Evolutionary conservation across 176 grass and related monocot genomes (phyloP), one percentile per base, ranked within the genome.

Genomic region (Aegilops longissima): DNA sequence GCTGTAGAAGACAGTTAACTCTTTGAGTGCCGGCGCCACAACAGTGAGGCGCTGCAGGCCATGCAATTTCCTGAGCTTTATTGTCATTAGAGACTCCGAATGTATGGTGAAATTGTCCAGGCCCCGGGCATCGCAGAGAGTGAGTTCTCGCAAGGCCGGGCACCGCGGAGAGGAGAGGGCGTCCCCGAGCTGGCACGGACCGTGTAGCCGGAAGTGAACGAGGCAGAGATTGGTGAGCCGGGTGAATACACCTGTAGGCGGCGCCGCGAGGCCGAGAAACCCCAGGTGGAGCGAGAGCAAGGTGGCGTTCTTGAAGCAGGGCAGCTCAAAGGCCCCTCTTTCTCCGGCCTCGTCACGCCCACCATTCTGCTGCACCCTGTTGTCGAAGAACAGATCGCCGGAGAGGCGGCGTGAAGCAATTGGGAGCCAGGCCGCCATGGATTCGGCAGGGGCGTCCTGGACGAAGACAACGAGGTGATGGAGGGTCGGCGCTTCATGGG

Each of bases 221-320:
- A 84, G 66, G 14, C 1, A 8, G 27, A 88, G 87, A 1, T 14
- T 18, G 51, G 51, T 78, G 87, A 88, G 81, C 18, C 11, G 14
- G 27, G 65, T 6, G 66, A 88, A 88, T 7, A 9, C 24, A 21
- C 87, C 74, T 10, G 35, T 9, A 11, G 65, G 56, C 14, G 74
- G 81, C 73, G 83, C 24, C 65, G 29, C 6, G 74, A 88, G 74
- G 38, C 13, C 14, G 1, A 71, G 39, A 16, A 78, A 79, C 52
- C 80, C 36, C 9, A 83, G 27, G 27, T 61, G 3, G 51, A 88
- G 63, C 1, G 1, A 5, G 51, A 88, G 34, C 10, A 0, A 0
- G 14, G 51, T 78, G 73, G 80, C 80, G 4, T 47, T 83, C 27
- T 13, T 27, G 51, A 88, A 88, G 81, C 80, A 78, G 27, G 86